Percentiles rank a stretch among this genome's conserved stretches.
These are phyloP conservation scores for Globisporangium nodosum DNA, from an alignment of 352 stramenopile species.

Conservation along the genomic window DNA sequence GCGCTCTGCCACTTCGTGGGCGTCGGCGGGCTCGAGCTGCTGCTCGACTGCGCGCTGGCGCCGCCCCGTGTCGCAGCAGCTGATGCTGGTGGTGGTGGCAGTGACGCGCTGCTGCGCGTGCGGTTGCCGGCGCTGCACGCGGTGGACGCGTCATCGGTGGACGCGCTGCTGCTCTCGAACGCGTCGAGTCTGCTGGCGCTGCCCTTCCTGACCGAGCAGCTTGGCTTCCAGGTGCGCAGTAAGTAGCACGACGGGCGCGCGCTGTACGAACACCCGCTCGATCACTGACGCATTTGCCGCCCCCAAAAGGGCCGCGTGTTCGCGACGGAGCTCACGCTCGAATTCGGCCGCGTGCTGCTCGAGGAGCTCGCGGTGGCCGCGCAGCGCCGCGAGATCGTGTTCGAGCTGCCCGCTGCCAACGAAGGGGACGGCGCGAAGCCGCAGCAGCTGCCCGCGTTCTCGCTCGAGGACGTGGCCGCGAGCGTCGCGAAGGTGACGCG, in stretches of 20 bases:
- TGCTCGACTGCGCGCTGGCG: conserved; percentile 70
- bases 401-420: conserved; percentile 11
- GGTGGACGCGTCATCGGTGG: conserved; percentile 58
- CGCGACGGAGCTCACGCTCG: conserved; percentile 62
- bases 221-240: conserved; percentile 54
- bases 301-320: conserved; percentile 42
- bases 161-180: conserved; percentile 76
- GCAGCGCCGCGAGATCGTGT: background rate
- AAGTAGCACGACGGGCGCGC: too few relatives aligned
- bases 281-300: background rate
- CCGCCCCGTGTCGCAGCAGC: conserved; percentile 4
- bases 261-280: too few relatives aligned
- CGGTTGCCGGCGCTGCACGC: conserved; percentile 30
- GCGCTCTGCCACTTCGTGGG: conserved; percentile 77
- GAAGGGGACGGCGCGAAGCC: background rate
- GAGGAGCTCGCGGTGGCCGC: conserved; percentile 45
- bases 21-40: conserved; percentile 70
- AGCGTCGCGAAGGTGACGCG: conserved; percentile 39
- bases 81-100: background rate
- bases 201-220: conserved; percentile 62
- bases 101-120: conserved; percentile 17
- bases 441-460: conserved; percentile 14
- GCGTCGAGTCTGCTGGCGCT: conserved; percentile 61
- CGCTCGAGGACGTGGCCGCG: conserved; percentile 37
- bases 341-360: conserved; percentile 64